These are phyloP conservation scores for Fusarium agapanthi DNA, from an alignment of 2,329 filamentous ascomycete genomes.

Conservation along the genomic window DNA sequence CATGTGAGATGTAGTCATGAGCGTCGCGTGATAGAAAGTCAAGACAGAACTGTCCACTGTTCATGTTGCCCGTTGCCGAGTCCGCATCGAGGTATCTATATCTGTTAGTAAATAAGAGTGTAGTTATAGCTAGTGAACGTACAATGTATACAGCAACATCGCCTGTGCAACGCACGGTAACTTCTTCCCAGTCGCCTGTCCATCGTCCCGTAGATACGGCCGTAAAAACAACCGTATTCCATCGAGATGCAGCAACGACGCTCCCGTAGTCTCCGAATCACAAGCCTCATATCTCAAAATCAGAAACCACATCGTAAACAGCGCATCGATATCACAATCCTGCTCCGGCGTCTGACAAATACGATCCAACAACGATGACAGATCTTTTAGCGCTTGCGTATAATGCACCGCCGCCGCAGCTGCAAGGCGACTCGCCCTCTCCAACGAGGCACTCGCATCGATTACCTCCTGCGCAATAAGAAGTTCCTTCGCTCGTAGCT, in stretches of 20 bases:
- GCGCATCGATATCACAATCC: constrained; percentile 21
- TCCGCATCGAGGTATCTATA: constrained; percentile 33
- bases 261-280: constrained; percentile 22
- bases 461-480: not conserved
- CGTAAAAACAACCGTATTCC: constrained; percentile 28
- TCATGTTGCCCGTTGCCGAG: constrained; percentile 20
- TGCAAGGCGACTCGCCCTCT: constrained; percentile 13
- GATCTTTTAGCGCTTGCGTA: constrained; percentile 25
- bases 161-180: constrained; percentile 28
- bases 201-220: constrained; percentile 18
- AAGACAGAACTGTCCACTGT: constrained; percentile 27
- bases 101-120: accelerated
- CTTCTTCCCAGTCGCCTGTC: not conserved
- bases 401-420: constrained; percentile 23
- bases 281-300: constrained; percentile 30
- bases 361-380: constrained; percentile 22
- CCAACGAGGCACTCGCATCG: not conserved
- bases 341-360: constrained; percentile 17
- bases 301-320: constrained; percentile 38
- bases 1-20: constrained; percentile 35
- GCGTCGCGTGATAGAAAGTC: constrained; percentile 34
- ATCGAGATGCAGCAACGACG: constrained; percentile 29
- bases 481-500: constrained; percentile 20
- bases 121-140: accelerated
- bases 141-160: constrained; percentile 33